phyloP scores from a whole-genome alignment of 495 filamentous ascomycete species.

The Hypoxylon trugodes region DNA sequence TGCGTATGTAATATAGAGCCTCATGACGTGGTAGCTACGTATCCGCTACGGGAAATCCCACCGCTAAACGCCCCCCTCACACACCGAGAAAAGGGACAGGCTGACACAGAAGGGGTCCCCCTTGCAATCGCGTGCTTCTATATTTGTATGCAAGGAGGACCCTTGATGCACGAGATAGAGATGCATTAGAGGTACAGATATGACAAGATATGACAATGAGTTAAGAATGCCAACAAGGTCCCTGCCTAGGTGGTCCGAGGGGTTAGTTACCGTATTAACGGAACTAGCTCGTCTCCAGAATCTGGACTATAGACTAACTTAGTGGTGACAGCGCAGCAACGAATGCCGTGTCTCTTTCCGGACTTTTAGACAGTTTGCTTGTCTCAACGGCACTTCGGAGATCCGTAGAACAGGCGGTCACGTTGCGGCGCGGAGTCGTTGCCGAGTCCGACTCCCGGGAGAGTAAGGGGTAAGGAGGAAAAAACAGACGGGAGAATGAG shows the following conservation, averaged over 20 bases:
- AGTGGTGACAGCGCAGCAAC: background rate
- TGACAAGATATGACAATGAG: no score
- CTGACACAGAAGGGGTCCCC: constrained; percentile 30
- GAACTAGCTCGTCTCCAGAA: background rate
- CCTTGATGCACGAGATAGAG: constrained; percentile 14
- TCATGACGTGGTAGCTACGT: constrained; percentile 21
- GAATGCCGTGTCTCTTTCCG: constrained; percentile 13
- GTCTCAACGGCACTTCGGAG: background rate
- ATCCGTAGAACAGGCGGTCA: constrained; percentile 2
- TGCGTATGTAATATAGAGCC: constrained; percentile 18
- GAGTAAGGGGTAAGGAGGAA: background rate
- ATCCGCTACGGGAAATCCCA: constrained; percentile 20
- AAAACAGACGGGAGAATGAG: background rate
- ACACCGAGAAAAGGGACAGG: constrained; percentile 25
- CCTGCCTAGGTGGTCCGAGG: background rate
- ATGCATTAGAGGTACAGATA: background rate
- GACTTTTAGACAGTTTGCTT: background rate
- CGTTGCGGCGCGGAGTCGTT: background rate
- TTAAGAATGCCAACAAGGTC: background rate
- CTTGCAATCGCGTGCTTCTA: constrained; percentile 13
- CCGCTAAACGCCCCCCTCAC: constrained; percentile 6
- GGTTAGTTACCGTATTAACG: background rate
- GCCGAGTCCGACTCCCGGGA: background rate
- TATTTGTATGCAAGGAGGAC: constrained; percentile 14
- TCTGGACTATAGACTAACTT: background rate